Evolutionary conservation across 352 stramenopile species (phyloP), one percentile per base, ranked within the genome.

Genomic region (Phytophthora kernoviae): DNA sequence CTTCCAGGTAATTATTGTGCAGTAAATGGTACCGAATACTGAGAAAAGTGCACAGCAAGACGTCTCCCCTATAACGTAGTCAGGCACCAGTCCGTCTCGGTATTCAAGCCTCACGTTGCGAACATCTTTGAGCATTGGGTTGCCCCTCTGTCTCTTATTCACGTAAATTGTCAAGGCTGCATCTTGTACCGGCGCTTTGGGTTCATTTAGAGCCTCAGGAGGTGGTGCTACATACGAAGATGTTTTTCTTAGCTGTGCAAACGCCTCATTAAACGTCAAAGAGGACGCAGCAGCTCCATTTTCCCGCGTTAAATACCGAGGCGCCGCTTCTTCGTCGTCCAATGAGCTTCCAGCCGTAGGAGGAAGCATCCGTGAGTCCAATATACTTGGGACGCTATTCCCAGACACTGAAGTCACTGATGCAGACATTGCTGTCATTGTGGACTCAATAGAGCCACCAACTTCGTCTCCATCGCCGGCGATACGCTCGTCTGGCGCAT

Each of bases 91-190:
- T 3, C 87, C 87, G 54, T 93, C 84, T 24, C 85, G 85, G 68
- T 96, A 98, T 58, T 97, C 81, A 43, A 90, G 82, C 15, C 88
- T 87, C 54, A 99, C 96, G 71, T 99, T 99, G 34, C 86, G 82
- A 47, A 99, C 78, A 21, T 92, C 79, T 21, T 90, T 81, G 24
- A 99, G 78, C 62, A 99, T 75, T 10, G 90, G 84, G 72, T 99
- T 99, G 18, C 94, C 96, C 22, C 88, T 83, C 73, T 99, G 96
- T 20, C 93, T 79, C 33, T 87, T 79, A 50, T 84, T 91, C 62
- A 92, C 83, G 33, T 77, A 81, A 45, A 91, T 74, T n/a, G 80
- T 68, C 24, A 78, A 78, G 10, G 81, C 75, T n/a, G 70, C 68
- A 17, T 91, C 81, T 61, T 67, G 62, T 4, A 32, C 32, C 6